A percentile compares a stretch with the other conserved stretches of the same genome.
Evolutionary conservation across 2,329 filamentous ascomycete genomes (phyloP).

Genomic region (Plenodomus tracheiphilus): DNA sequence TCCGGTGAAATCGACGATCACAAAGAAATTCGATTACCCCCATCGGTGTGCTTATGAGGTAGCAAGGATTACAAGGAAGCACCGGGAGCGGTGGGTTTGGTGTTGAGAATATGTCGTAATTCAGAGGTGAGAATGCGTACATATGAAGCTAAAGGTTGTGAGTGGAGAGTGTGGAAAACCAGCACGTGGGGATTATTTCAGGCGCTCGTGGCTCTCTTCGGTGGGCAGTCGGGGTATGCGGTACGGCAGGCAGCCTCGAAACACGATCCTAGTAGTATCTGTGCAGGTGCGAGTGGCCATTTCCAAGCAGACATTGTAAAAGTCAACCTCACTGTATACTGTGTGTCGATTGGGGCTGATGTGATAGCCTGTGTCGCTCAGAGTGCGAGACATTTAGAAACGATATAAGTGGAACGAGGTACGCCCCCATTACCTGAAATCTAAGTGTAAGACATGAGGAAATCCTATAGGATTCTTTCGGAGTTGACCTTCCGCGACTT

Average conservation of each 20-base stretch:
- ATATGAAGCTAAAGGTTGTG: constrained; percentile 3
- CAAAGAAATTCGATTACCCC: constrained; percentile 33
- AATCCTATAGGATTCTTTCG: no score
- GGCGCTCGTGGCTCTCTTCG: neutral
- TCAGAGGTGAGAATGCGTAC: neutral
- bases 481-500: no score
- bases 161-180: neutral
- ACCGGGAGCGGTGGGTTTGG: neutral
- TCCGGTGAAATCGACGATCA: constrained; percentile 32
- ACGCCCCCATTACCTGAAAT: no score
- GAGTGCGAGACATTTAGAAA: no score
- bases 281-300: no score
- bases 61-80: neutral
- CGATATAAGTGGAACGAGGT: no score
- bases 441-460: no score
- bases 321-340: no score
- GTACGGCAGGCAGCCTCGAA: neutral
- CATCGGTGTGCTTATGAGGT: constrained; percentile 7
- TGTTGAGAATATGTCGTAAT: neutral
- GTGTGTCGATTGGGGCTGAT: no score
- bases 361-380: no score
- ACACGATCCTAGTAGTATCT: no score
- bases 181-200: neutral
- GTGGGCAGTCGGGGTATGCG: neutral
- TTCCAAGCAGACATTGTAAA: no score